These are phyloP conservation scores for Xylariaceae sp. DNA, from an alignment of 2,329 filamentous ascomycete genomes.

Conservation along the genomic window DNA sequence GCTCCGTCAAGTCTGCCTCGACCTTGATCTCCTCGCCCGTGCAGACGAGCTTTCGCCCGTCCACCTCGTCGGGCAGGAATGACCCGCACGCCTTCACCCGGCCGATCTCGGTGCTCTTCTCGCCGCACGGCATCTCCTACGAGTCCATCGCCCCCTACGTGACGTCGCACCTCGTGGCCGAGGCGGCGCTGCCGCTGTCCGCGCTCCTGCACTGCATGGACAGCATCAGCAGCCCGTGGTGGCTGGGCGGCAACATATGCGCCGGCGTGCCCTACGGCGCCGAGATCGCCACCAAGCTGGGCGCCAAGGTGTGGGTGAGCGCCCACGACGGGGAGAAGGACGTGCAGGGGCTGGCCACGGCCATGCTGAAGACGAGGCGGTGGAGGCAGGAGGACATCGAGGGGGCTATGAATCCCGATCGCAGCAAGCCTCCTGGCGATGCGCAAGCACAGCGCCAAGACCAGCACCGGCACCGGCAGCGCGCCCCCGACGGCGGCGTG, in stretches of 20 bases:
- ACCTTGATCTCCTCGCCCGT: conserved; percentile 23
- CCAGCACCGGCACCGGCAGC: conserved; percentile 7
- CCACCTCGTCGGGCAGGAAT: conserved; percentile 10
- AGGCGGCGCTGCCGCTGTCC: conserved; percentile 53
- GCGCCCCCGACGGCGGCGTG: not conserved
- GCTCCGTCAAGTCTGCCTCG: conserved; percentile 28
- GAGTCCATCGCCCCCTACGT: conserved; percentile 47
- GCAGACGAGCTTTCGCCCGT: conserved; percentile 11
- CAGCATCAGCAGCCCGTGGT: conserved; percentile 51
- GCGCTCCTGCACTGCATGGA: conserved; percentile 60
- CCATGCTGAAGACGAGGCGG: conserved; percentile 38
- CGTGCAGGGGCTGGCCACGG: conserved; percentile 43
- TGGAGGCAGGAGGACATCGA: conserved; percentile 39
- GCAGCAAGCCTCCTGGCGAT: too few species aligned
- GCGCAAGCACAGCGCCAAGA: too few species aligned
- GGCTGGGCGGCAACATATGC: conserved; percentile 51
- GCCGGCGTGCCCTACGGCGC: conserved; percentile 49
- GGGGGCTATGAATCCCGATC: conserved; percentile 14
- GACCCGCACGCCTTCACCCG: conserved; percentile 12
- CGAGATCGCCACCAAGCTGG: conserved; percentile 45
- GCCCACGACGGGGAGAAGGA: conserved; percentile 55
- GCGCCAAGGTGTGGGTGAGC: conserved; percentile 51
- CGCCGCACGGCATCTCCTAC: conserved; percentile 55
- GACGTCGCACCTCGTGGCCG: conserved; percentile 45
- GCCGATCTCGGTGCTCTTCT: conserved; percentile 55